phyloP scores from a whole-genome alignment of 177 flowering plant species.

The Vitis hybrid region DNA sequence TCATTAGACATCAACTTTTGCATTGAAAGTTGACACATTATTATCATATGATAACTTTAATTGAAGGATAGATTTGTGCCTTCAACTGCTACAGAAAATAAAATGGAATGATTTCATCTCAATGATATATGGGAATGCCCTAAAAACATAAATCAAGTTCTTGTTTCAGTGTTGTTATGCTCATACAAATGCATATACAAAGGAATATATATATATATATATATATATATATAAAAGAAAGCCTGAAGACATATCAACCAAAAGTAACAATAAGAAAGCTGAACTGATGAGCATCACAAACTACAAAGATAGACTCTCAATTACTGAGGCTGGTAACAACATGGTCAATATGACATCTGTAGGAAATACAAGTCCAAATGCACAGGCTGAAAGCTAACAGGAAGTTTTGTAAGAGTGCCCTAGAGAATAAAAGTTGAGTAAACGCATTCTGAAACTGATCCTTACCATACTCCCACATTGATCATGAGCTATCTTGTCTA shows the following conservation, averaged over 20 bases:
- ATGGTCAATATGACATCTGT: too few relatives aligned
- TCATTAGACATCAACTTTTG: too few relatives aligned
- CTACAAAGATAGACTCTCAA: too few relatives aligned
- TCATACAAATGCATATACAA: neutral
- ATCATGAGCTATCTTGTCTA: constrained; percentile 70
- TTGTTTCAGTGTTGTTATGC: neutral
- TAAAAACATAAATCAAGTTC: neutral
- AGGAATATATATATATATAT: neutral
- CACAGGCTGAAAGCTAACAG: neutral
- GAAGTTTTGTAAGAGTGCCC: neutral
- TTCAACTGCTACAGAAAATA: too few relatives aligned
- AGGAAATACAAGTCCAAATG: neutral
- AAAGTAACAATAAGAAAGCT: neutral
- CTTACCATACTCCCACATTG: constrained; percentile 80
- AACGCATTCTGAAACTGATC: neutral
- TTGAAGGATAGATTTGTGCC: too few relatives aligned
- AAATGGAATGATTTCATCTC: too few relatives aligned
- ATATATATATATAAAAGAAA: neutral
- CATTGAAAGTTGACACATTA: too few relatives aligned
- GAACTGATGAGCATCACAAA: neutral
- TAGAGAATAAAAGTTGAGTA: neutral
- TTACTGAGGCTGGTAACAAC: too few relatives aligned
- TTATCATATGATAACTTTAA: too few relatives aligned
- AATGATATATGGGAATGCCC: too few relatives aligned
- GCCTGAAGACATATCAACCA: neutral